Evolutionary conservation across 495 filamentous ascomycete genomes (phyloP).

Genomic region (Xylaria castorea): DNA sequence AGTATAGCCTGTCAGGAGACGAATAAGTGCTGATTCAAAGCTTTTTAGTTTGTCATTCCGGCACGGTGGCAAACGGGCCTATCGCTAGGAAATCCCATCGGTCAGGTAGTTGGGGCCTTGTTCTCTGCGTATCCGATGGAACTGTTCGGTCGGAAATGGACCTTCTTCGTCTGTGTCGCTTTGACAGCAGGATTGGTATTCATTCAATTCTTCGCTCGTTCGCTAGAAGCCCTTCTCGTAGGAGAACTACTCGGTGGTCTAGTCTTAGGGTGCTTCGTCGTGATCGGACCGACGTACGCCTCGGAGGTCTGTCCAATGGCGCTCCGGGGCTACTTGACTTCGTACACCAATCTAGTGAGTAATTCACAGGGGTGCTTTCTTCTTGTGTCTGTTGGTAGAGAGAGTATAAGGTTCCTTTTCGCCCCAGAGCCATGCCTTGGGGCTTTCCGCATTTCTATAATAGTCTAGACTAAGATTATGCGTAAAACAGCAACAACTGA

Average conservation of each 20-base stretch:
- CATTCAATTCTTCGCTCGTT: constrained; percentile 63
- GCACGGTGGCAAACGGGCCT: constrained; percentile 59
- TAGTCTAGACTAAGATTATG: not conserved
- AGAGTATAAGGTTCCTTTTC: not conserved
- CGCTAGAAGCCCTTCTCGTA: constrained; percentile 49
- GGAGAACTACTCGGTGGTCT: constrained; percentile 62
- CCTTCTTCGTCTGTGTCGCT: constrained; percentile 50
- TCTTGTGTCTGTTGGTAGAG: not conserved
- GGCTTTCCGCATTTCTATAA: not conserved
- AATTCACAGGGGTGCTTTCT: not conserved
- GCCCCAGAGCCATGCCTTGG: not conserved
- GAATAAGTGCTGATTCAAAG: constrained; percentile 9
- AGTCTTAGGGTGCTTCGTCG: constrained; percentile 59
- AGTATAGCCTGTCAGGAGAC: not conserved
- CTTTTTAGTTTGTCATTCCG: constrained; percentile 43
- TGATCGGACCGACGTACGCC: constrained; percentile 66
- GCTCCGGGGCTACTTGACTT: constrained; percentile 62
- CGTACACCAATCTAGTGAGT: constrained; percentile 61
- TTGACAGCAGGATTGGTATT: constrained; percentile 58
- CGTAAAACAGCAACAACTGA: not conserved
- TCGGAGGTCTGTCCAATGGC: constrained; percentile 67
- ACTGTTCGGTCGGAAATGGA: constrained; percentile 53
- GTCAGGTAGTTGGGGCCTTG: constrained; percentile 55
- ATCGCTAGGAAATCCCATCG: constrained; percentile 51
- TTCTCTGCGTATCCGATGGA: constrained; percentile 55